Percentiles rank a stretch among this genome's conserved stretches.
phyloP scores from a whole-genome alignment of 1,284 basidiomycete genomes.

The Pseudozyma hubeiensis region DNA sequence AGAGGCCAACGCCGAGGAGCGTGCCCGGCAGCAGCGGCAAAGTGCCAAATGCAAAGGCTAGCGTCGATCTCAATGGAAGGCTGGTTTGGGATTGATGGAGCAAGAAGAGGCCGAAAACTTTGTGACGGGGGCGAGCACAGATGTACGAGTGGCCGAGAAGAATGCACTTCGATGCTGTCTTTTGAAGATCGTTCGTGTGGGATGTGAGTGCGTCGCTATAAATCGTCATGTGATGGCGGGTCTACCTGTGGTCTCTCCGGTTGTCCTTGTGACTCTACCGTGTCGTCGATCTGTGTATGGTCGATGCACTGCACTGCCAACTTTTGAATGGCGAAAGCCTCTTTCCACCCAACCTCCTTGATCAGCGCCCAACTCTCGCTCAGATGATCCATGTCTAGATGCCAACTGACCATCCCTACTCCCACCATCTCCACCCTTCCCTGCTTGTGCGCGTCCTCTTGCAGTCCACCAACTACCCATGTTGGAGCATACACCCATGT shows the following conservation, averaged over 20 bases:
- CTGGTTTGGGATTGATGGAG: constrained; percentile 50
- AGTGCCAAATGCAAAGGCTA: constrained; percentile 31
- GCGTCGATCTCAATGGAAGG: constrained; percentile 44
- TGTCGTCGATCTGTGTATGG: not conserved
- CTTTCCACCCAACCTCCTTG: not conserved
- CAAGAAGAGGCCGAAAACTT: not conserved
- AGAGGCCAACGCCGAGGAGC: constrained; percentile 21
- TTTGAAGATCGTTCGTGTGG: no score
- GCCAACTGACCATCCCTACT: not conserved
- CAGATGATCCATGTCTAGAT: constrained; percentile 52
- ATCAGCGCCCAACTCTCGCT: constrained; percentile 11
- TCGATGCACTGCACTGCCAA: constrained; percentile 4
- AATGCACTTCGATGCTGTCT: no score
- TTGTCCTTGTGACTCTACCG: constrained; percentile 1
- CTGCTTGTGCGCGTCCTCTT: not conserved
- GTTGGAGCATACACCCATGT: constrained; percentile 23
- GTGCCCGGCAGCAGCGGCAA: constrained; percentile 11
- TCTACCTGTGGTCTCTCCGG: not conserved
- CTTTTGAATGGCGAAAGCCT: constrained; percentile 28
- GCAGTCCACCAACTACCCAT: constrained; percentile 5
- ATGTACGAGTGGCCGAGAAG: not conserved
- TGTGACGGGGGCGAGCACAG: not conserved
- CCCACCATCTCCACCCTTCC: not conserved
- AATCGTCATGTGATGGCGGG: no score
- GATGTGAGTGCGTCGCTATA: no score